Percentiles rank a stretch among this genome's conserved stretches.
These are phyloP conservation scores for Starmera amethionina DNA, from an alignment of 805 yeast species.

Conservation along the genomic window DNA sequence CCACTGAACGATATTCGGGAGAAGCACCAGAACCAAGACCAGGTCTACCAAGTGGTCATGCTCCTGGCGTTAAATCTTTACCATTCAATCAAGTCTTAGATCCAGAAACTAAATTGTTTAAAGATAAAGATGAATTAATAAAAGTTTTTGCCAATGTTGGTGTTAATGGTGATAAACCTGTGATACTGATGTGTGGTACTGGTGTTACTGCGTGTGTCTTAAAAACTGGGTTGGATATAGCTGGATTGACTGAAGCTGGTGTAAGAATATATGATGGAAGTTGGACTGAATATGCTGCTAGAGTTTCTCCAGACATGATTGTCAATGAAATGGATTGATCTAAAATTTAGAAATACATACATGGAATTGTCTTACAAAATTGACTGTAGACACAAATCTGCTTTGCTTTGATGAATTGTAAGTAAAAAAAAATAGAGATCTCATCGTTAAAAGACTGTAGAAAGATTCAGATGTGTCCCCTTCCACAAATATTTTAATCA, in stretches of 20 bases:
- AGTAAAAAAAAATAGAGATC: too few relatives aligned
- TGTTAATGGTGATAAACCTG: constrained; percentile 42
- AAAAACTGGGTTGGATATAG: constrained; percentile 59
- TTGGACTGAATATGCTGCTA: constrained; percentile 82
- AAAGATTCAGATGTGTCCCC: too few relatives aligned
- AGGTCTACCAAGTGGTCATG: constrained; percentile 83
- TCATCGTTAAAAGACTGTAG: too few relatives aligned
- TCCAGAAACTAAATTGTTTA: constrained; percentile 31
- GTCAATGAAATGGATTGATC: constrained; percentile 24
- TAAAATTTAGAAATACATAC: too few relatives aligned
- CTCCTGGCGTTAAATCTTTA: constrained; percentile 68
- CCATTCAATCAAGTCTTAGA: constrained; percentile 64
- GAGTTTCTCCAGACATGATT: constrained; percentile 50
- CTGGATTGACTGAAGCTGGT: constrained; percentile 34
- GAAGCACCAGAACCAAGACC: constrained; percentile 81
- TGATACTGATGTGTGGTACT: constrained; percentile 88
- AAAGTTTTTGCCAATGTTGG: constrained; percentile 32
- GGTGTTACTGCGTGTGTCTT: constrained; percentile 93
- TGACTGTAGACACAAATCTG: too few relatives aligned
- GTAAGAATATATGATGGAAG: constrained; percentile 75
- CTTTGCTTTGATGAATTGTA: too few relatives aligned
- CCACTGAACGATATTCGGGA: constrained; percentile 68
- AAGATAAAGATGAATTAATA: constrained; percentile 34
- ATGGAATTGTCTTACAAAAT: too few relatives aligned
- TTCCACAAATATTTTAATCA: too few relatives aligned